Base-by-base conservation (phyloP, 2,329 filamentous ascomycete genomes). In the Escovopsis sp. region DNA sequence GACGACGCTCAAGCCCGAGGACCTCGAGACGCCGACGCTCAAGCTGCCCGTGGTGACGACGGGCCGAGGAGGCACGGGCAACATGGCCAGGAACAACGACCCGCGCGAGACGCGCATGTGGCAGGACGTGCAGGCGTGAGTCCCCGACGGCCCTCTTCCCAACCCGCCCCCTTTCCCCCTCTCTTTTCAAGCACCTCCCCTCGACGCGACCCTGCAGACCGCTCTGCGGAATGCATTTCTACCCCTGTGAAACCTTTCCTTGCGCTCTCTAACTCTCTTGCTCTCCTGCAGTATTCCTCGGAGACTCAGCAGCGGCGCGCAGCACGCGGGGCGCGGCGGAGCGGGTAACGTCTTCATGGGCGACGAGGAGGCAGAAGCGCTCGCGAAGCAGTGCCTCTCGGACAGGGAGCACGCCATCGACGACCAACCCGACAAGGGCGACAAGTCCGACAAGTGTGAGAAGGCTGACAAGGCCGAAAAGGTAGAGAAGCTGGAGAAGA, bases 11-110 rank as follows among this genome's bases (percentile, higher is more conserved):
- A 62, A 67, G 28, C 64, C 76, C 37, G 63, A 73, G 45, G 83
- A 89, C 55, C 76, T 94, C 48, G 67, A 80, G 54, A 94, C 87
- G 1, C 88, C 88, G 1, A 82, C 77, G 11, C 75, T 96, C 57
- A 94, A 93, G 66, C 75, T 75, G 38, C 66, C 82, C n/a, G 70
- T 85, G 50, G 87, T 89, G 57, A 94, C 88, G 18, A 95, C 88
- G 3, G 88, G 88, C 44, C 83, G 88, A 41, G 88, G 88, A 43
- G 88, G 88, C 47, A 80, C 75, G 4, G 87, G 87, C 46, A 94
- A 94, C 67, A 94, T 94, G 82, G 78, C 82, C 39, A 68, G 65
- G 51, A 80, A 81, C 57, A 77, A 76, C 48, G 81, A 91, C 53
- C 77, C 80, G 4, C 64, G 69, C 36, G 77, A 85, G 57, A 85